Evolutionary conservation across 345 rosid species (phyloP).

Genomic region (Brassica juncea): DNA sequence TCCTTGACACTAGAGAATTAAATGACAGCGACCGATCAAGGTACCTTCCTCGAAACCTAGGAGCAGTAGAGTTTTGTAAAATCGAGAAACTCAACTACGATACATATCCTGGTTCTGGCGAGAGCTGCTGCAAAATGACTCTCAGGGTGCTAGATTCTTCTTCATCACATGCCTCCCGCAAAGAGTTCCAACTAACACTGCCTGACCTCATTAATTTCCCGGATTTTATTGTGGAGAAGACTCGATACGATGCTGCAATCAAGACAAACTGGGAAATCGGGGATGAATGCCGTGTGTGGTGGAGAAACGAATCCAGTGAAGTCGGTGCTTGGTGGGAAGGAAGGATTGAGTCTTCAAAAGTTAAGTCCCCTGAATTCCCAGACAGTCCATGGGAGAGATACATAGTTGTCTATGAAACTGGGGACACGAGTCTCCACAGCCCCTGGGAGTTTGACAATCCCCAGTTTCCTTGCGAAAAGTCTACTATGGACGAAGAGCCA

Average conservation of each 20-base stretch:
- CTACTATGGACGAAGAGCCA: constrained; percentile 54
- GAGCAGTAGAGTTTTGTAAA: constrained; percentile 80
- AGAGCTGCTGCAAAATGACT: constrained; percentile 90
- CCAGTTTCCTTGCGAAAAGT: constrained; percentile 54
- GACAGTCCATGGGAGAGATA: constrained; percentile 97
- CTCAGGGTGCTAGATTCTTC: constrained; percentile 69
- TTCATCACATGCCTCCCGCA: constrained; percentile 53
- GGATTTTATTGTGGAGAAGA: constrained; percentile 89
- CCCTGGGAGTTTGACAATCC: constrained; percentile 96
- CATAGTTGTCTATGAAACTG: constrained; percentile 54
- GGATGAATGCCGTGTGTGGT: constrained; percentile 85
- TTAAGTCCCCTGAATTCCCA: constrained; percentile 71
- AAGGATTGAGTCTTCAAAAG: constrained; percentile 53
- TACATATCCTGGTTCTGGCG: constrained; percentile 87
- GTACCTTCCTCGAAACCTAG: constrained; percentile 54
- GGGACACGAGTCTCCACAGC: constrained; percentile 63
- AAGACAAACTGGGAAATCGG: constrained; percentile 66
- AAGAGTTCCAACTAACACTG: constrained; percentile 66
- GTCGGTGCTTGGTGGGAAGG: constrained; percentile 94
- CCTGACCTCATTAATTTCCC: constrained; percentile 78
- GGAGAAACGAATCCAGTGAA: constrained; percentile 68
- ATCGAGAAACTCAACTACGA: constrained; percentile 72
- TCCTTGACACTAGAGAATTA: constrained; percentile 42
- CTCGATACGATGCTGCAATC: constrained; percentile 75
- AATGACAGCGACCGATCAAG: constrained; percentile 66